phyloP scores from a whole-genome alignment of 1,139 yeast species.

The Blastobotrys malaysiensis region DNA sequence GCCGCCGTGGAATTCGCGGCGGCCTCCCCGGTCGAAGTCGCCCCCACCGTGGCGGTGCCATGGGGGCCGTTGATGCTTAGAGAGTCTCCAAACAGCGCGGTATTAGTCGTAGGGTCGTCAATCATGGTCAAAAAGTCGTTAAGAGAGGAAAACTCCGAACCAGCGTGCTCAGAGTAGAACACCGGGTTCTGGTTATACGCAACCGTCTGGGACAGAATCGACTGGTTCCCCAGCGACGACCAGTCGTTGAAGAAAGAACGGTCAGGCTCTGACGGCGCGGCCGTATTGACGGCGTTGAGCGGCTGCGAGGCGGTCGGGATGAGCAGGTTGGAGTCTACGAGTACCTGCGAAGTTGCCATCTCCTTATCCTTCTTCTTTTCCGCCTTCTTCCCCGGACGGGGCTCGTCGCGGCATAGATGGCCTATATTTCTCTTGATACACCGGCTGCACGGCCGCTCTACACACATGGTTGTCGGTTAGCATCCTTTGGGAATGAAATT shows the following conservation, averaged over 20 bases:
- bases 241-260: conserved; percentile 17
- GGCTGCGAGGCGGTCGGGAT: conserved; percentile 1
- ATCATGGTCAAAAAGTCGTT: conserved; percentile 88
- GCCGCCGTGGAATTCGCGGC: neutral
- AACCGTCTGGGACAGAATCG: conserved; percentile 23
- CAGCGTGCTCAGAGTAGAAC: conserved; percentile 87
- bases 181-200: conserved; percentile 41
- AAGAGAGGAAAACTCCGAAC: conserved; percentile 84
- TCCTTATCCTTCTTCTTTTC: conserved; percentile 9
- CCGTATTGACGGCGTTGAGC: neutral
- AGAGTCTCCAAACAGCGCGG: neutral
- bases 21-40: too few relatives aligned
- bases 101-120: conserved; percentile 59
- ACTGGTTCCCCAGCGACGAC: conserved; percentile 23
- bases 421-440: conserved; percentile 87
- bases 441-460: conserved; percentile 72
- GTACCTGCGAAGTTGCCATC: conserved; percentile 2
- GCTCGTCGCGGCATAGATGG: conserved; percentile 82
- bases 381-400: conserved; percentile 27
- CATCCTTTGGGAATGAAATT: neutral
- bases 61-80: neutral
- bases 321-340: conserved; percentile 2
- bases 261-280: neutral
- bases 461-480: neutral
- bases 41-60: too few relatives aligned